phyloP scores from a whole-genome alignment of 2,329 filamentous ascomycete genomes.

The Penicillium sclerotigenum region DNA sequence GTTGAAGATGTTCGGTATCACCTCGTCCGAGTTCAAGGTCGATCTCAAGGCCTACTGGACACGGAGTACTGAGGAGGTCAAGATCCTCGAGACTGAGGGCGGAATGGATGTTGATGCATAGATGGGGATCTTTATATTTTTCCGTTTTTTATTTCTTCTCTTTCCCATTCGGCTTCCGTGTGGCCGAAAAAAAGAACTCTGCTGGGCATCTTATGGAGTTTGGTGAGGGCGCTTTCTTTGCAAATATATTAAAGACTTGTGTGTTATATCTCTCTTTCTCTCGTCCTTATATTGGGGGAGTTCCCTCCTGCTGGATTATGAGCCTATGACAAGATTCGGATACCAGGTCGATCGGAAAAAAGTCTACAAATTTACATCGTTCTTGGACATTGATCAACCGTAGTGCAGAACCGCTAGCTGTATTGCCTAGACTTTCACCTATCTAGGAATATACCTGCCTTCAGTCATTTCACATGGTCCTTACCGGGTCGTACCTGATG shows the following conservation, averaged over 20 bases:
- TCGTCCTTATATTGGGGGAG: slow-evolving; percentile 15
- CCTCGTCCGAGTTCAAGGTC: slow-evolving; percentile 86
- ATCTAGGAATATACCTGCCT: slow-evolving; percentile 19
- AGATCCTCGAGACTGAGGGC: slow-evolving; percentile 36
- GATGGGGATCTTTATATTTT: slow-evolving; percentile 14
- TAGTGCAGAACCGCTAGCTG: slow-evolving; percentile 2
- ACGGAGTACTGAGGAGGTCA: slow-evolving; percentile 40
- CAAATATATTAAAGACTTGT: slow-evolving; percentile 23
- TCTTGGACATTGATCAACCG: neutral
- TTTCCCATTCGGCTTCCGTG: slow-evolving; percentile 16
- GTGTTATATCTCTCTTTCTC: slow-evolving; percentile 18
- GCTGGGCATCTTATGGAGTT: slow-evolving; percentile 40
- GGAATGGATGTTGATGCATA: slow-evolving; percentile 45
- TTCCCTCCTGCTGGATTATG: slow-evolving; percentile 26
- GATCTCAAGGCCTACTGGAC: slow-evolving; percentile 66
- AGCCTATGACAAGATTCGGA: slow-evolving; percentile 35
- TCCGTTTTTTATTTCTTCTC: slow-evolving; percentile 17
- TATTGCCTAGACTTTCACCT: slow-evolving; percentile 7
- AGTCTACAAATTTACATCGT: slow-evolving; percentile 9
- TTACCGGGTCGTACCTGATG: slow-evolving; percentile 47
- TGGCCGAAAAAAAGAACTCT: slow-evolving; percentile 28
- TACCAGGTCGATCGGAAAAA: slow-evolving; percentile 31
- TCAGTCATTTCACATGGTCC: slow-evolving; percentile 30
- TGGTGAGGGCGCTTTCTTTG: slow-evolving; percentile 32
- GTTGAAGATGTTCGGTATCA: slow-evolving; percentile 89